Conservation (phyloP, 1,284 basidiomycete genomes). For the Exobasidium cylindrosporum region DNA sequence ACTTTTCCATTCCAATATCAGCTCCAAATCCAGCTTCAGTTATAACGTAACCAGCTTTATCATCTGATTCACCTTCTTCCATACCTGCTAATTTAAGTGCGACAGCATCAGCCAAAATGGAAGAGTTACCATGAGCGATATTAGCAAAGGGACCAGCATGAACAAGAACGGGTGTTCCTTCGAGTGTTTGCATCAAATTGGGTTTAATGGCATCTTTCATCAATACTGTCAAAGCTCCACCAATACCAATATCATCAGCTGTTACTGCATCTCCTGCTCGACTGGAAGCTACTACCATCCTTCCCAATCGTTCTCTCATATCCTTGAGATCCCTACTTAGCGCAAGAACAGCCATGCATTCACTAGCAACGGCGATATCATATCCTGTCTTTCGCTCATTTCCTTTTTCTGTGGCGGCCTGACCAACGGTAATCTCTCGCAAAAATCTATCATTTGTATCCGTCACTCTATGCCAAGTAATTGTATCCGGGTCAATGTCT, state of each 20-base stretch:
- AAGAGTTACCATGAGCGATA: slow-evolving; percentile 98
- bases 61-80: slow-evolving; percentile 81
- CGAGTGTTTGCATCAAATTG: slow-evolving; percentile 96
- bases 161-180: slow-evolving; percentile 97
- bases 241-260: slow-evolving; percentile 92
- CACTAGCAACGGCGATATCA: slow-evolving; percentile 94
- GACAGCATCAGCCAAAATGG: slow-evolving; percentile 91
- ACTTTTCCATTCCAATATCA: slow-evolving; percentile 82
- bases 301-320: slow-evolving; percentile 84
- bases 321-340: slow-evolving; percentile 82
- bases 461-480: slow-evolving; percentile 94
- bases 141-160: slow-evolving; percentile 99
- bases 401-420: slow-evolving; percentile 84
- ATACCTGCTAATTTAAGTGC: slow-evolving; percentile 94
- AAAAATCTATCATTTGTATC: slow-evolving; percentile 97
- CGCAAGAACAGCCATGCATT: slow-evolving; percentile 97
- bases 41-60: slow-evolving; percentile 87
- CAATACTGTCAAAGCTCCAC: slow-evolving; percentile 90
- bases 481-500: slow-evolving; percentile 84
- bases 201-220: slow-evolving; percentile 99
- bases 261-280: slow-evolving; percentile 88
- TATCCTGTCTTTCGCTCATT: slow-evolving; percentile 85
- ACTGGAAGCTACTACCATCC: slow-evolving; percentile 95
- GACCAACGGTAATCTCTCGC: slow-evolving; percentile 88
- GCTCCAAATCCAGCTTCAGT: slow-evolving; percentile 99